These are phyloP conservation scores for Xanthoparmelia taractica DNA, from an alignment of 495 filamentous ascomycete genomes.

Conservation along the genomic window DNA sequence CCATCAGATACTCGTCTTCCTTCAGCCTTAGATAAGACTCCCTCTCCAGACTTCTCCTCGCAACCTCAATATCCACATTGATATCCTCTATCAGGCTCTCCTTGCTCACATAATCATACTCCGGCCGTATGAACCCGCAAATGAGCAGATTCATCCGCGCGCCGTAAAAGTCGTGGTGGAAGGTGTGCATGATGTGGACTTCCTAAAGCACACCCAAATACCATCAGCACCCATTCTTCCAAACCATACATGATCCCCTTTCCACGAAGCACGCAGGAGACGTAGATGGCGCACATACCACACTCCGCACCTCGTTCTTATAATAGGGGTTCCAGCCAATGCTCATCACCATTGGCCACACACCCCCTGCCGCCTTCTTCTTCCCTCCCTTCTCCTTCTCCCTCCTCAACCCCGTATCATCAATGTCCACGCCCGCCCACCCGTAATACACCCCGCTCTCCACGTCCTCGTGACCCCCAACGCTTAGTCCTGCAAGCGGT, in stretches of 20 bases:
- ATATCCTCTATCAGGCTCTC: slow-evolving; percentile 87
- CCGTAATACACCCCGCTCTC: slow-evolving; percentile 86
- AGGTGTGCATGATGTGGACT: slow-evolving; percentile 80
- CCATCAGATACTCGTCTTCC: slow-evolving; percentile 36
- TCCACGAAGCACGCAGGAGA: neutral
- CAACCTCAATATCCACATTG: slow-evolving; percentile 76
- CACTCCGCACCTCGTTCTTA: slow-evolving; percentile 71
- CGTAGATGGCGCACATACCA: slow-evolving; percentile 38
- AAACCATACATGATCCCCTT: no score
- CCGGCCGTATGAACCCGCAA: slow-evolving; percentile 79
- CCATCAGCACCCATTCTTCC: neutral
- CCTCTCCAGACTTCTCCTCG: slow-evolving; percentile 61
- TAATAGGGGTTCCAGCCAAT: slow-evolving; percentile 97
- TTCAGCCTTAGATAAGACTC: slow-evolving; percentile 54
- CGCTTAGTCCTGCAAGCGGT: slow-evolving; percentile 60
- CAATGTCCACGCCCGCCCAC: slow-evolving; percentile 57
- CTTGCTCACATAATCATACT: slow-evolving; percentile 76
- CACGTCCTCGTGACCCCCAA: slow-evolving; percentile 62
- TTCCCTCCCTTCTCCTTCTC: slow-evolving; percentile 1
- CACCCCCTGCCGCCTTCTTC: slow-evolving; percentile 28
- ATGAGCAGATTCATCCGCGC: slow-evolving; percentile 68
- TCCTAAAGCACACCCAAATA: slow-evolving; percentile 41
- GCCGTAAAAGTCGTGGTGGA: slow-evolving; percentile 74
- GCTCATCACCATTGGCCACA: slow-evolving; percentile 85
- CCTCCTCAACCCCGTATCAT: slow-evolving; percentile 12